Conservation (phyloP, 257 asterid species). For the Petunia secreta region DNA sequence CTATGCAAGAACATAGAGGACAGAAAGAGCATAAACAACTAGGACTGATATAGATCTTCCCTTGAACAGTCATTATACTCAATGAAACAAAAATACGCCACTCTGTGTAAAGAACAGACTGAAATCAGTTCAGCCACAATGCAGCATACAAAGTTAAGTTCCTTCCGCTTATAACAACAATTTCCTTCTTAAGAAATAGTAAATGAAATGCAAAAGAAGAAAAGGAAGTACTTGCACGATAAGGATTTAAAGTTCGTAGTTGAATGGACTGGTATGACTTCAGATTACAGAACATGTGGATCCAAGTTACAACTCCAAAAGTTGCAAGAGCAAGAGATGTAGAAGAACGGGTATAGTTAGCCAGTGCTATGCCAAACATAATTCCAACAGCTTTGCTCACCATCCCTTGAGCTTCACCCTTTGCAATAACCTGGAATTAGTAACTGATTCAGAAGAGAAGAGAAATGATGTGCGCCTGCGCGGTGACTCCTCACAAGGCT, state of each 20-base stretch:
- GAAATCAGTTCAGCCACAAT: constrained; percentile 9
- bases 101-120: background rate
- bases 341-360: constrained; percentile 80
- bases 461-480: background rate
- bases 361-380: constrained; percentile 85
- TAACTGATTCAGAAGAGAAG: constrained; percentile 9
- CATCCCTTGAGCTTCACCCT: constrained; percentile 99
- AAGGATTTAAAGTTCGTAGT: constrained; percentile 95
- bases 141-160: background rate
- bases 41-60: background rate
- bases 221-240: constrained; percentile 83
- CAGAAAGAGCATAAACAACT: background rate
- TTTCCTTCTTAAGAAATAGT: constrained; percentile 21
- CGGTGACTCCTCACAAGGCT: background rate
- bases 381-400: constrained; percentile 97
- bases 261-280: constrained; percentile 96
- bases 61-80: background rate
- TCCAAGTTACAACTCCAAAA: constrained; percentile 80
- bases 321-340: constrained; percentile 85
- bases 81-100: background rate
- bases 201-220: constrained; percentile 27
- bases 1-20: too few species aligned
- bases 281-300: constrained; percentile 99
- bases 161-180: background rate
- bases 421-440: constrained; percentile 83